Evolutionary conservation across 2,329 filamentous ascomycete genomes (phyloP).

Genomic region (Talaromyces piceae): DNA sequence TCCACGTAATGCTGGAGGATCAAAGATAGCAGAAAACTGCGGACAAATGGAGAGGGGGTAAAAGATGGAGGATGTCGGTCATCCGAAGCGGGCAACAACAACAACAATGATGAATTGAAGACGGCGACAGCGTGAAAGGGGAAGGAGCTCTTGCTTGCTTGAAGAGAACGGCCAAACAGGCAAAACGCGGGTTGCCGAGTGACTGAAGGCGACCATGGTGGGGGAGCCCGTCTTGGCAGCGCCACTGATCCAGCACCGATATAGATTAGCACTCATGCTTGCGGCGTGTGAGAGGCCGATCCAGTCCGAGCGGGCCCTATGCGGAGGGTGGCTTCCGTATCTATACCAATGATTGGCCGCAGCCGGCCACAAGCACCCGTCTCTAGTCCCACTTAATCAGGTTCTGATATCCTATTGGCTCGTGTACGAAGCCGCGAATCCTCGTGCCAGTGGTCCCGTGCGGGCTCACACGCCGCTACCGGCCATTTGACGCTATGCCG

Average conservation of each 20-base stretch:
- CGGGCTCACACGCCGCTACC: not conserved
- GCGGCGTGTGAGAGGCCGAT: not conserved
- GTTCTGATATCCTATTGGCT: not conserved
- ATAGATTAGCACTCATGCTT: not conserved
- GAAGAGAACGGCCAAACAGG: not conserved
- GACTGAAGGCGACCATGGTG: not conserved
- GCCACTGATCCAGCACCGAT: not conserved
- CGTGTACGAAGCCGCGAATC: not conserved
- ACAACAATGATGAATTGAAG: not conserved
- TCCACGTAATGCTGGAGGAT: not conserved
- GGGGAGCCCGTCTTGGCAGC: not conserved
- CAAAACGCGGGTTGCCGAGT: not conserved
- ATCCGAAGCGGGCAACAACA: not conserved
- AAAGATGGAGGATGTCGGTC: not conserved
- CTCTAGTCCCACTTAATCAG: not conserved
- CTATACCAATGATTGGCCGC: not conserved
- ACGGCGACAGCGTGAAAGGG: not conserved
- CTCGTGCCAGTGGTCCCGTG: slow-evolving; percentile 2
- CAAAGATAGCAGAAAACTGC: not conserved
- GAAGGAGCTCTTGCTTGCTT: not conserved
- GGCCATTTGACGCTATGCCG: not conserved
- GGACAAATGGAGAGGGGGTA: not conserved
- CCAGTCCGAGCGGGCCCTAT: not conserved
- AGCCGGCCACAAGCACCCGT: not conserved
- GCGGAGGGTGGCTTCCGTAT: not conserved